Evolutionary conservation across 495 filamentous ascomycete species (phyloP).

Genomic region (Staphylotrichum tortipilum): DNA sequence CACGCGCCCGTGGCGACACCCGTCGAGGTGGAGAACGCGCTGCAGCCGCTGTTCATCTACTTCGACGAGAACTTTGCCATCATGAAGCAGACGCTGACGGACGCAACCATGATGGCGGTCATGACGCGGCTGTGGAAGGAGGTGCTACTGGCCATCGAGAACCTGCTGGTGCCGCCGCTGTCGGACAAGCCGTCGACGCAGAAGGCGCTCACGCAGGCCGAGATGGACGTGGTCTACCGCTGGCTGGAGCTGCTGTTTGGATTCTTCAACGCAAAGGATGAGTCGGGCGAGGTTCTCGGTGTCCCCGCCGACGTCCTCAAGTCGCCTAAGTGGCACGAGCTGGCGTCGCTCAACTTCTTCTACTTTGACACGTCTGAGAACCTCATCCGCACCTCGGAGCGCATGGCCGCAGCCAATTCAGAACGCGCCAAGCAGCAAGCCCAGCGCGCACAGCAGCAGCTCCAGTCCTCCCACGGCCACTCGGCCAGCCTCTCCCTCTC

Average conservation of each 20-base stretch:
- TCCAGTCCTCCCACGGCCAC: conserved; percentile 49
- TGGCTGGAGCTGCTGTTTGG: conserved; percentile 89
- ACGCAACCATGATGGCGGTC: conserved; percentile 87
- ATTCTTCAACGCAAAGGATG: conserved; percentile 92
- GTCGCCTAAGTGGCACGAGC: conserved; percentile 96
- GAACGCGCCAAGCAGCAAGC: conserved; percentile 60
- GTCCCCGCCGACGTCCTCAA: conserved; percentile 86
- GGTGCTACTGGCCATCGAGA: conserved; percentile 83
- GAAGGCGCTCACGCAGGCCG: conserved; percentile 74
- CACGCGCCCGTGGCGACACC: conserved; percentile 51
- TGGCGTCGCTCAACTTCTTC: conserved; percentile 94
- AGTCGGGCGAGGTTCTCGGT: conserved; percentile 77
- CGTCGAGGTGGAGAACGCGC: conserved; percentile 66
- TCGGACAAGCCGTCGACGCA: conserved; percentile 93
- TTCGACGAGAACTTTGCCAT: conserved; percentile 99
- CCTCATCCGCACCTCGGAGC: conserved; percentile 83
- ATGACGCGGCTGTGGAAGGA: conserved; percentile 99
- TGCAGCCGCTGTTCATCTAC: conserved; percentile 88
- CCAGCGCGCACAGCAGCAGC: conserved; percentile 21
- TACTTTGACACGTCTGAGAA: conserved; percentile 91
- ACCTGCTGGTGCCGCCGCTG: conserved; percentile 82
- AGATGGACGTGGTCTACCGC: conserved; percentile 89
- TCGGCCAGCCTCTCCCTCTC: conserved; percentile 47
- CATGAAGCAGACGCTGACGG: conserved; percentile 92
- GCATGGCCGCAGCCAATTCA: conserved; percentile 87